Evolutionary conservation across 768 basidiomycete species (phyloP), one percentile per base, ranked within the genome.

Genomic region (Pleurotus pulmonarius): DNA sequence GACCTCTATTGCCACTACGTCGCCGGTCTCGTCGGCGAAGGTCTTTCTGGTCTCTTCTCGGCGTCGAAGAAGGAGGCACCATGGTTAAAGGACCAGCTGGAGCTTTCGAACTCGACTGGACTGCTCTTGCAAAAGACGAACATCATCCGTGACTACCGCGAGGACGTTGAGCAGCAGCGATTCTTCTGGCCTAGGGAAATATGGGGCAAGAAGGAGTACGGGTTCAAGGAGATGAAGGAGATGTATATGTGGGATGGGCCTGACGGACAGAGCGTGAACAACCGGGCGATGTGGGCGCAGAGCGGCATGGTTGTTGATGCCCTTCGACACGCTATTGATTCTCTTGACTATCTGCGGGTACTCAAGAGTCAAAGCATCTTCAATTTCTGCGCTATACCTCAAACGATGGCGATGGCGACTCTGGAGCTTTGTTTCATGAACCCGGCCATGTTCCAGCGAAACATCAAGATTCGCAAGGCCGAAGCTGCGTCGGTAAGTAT

Each of bases 1-100:
- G 93, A 98, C 69, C 81, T 99, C 12, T 99, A 99, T 72, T 99
- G 96, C 69, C 96, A 99, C 70, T 98, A 94, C 67, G 96, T 98
- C 62, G 96, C 96, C 0, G 96, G 96, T 2, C 87, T 99, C 56
- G 96, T 98, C 58, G 96, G 96, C 37, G 95, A 98, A 70, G 95
- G 95, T 46, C 83, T 96, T 29, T 93, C 92, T 0, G 84, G 92
- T 11, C 77, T 98, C 43, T 96, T 93, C 75, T 76, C 90, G 15
- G 89, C 89, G 3, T 92, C 93, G 4, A 83, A 83, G 22, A 94
- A 92, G 66, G 95, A 98, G 69, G 78, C 77, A 0, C 64, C 80
- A 0, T 90, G 83, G 76, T 72, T 99, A 38, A 86, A 80, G 25
- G 73, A 82, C 25, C 91, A 97, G 67, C 84, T 97, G 58, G 90